Evolutionary conservation across 2,329 filamentous ascomycete genomes (phyloP), one percentile per base, ranked within the genome.

Genomic region (Fusarium virguliforme): DNA sequence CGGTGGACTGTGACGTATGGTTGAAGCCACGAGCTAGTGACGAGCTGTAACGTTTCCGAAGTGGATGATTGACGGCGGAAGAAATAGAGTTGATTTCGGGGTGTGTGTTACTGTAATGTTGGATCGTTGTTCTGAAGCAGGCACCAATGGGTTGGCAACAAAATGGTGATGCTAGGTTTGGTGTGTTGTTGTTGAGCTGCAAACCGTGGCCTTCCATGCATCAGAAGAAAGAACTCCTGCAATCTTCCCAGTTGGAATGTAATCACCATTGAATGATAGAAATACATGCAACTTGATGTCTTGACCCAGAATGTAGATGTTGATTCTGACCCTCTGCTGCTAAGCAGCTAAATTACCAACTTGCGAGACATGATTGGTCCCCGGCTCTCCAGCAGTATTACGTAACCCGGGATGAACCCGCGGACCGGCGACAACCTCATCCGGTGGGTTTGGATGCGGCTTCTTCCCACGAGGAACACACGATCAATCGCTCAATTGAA

Each of bases 401-500:
- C 76, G 63, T 79, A 79, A 78, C 43, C 56, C 55, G 34, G 48
- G 68, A 70, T 63, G 64, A 70, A 73, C 68, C 51, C 62, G 68
- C 70, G 68, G 70, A 68, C 70, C 69, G 63, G 74, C 62, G 74
- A 77, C 76, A 70, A 78, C 77, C 70, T 77, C 77, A 73, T 71
- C 66, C 67, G 68, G 71, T 71, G 34, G 65, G 66, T 72, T 68
- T 74, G 56, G 63, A 61, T 73, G 67, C 70, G 64, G 58, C 64
- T 68, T 73, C 70, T 68, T 72, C 65, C 46, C 65, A 72, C 64
- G 70, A 76, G 58, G 65, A 55, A 62, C 65, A 71, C 72, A 76
- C 73, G 71, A 78, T 63, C 72, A 75, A 77, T 63, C 69, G 69
- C 68, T 64, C 76, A 77, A 81, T 79, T 79, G 78, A 75, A 79